Conservation (phyloP, 495 filamentous ascomycete genomes). For the Tuber aestivum region DNA sequence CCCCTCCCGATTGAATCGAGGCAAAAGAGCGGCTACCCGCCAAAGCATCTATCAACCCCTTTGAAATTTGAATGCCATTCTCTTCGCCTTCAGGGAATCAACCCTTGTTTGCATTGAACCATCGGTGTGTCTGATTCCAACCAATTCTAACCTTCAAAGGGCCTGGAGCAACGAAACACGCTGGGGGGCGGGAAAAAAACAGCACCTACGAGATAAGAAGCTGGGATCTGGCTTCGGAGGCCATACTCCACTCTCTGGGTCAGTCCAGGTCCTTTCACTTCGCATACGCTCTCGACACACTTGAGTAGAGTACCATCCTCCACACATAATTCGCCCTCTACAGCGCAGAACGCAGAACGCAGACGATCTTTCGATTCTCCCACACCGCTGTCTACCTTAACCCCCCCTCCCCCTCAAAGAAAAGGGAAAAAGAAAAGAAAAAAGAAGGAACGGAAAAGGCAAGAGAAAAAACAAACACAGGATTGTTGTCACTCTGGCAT, state of each 20-base stretch:
- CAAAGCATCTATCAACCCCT: conserved; percentile 8
- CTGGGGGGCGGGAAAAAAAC: conserved; percentile 6
- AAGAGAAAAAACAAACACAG: conserved; percentile 1
- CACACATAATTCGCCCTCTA: conserved; percentile 14
- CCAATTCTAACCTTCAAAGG: conserved; percentile 10
- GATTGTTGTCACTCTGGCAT: conserved; percentile 8
- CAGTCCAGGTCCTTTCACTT: conserved; percentile 15
- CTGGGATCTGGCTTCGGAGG: conserved; percentile 18
- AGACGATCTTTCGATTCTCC: conserved; percentile 4
- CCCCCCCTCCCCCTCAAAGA: background rate
- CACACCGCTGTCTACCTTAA: background rate
- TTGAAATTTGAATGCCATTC: background rate
- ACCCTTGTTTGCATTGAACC: conserved; percentile 22
- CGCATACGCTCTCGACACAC: conserved; percentile 14
- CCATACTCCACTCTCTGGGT: conserved; percentile 18
- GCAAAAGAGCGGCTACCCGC: conserved; percentile 26
- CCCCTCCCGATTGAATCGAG: conserved; percentile 30
- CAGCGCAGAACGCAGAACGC: background rate
- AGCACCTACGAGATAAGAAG: conserved; percentile 1
- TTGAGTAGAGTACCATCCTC: conserved; percentile 6
- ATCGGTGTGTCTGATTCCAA: conserved; percentile 17
- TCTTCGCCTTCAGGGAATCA: conserved; percentile 13
- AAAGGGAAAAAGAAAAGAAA: background rate
- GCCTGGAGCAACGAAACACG: background rate
- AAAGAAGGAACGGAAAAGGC: background rate